Percentiles rank a stretch among this genome's conserved stretches.
phyloP scores from a whole-genome alignment of 2,329 filamentous ascomycete species.

The Hymenoscyphus infarciens region DNA sequence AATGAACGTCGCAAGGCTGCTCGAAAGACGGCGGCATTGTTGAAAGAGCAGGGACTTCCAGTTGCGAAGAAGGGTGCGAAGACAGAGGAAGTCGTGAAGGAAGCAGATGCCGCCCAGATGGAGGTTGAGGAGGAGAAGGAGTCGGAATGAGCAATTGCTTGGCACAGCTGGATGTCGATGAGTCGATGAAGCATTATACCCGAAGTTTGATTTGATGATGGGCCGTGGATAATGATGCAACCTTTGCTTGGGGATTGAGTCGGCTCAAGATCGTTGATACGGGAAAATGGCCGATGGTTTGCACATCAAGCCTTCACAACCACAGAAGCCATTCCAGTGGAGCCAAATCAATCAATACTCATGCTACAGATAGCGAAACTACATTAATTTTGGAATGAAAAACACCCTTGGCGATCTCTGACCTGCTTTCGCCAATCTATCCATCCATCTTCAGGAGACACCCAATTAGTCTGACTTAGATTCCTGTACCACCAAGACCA shows the following conservation, averaged over 20 bases:
- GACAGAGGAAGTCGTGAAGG: background rate
- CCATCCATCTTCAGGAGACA: background rate
- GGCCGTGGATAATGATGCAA: background rate
- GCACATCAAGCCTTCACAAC: background rate
- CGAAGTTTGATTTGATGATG: background rate
- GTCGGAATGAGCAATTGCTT: background rate
- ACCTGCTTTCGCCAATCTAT: background rate
- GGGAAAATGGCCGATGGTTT: background rate
- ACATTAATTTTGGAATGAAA: slow-evolving; percentile 1
- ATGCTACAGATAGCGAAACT: background rate
- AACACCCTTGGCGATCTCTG: background rate
- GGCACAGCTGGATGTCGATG: background rate
- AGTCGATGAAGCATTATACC: background rate
- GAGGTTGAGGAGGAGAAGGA: background rate
- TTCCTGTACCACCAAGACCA: background rate
- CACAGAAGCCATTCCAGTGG: background rate
- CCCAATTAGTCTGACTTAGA: background rate
- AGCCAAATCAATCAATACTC: background rate
- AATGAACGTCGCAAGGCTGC: slow-evolving; percentile 17
- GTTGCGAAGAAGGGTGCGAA: background rate
- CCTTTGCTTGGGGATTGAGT: background rate
- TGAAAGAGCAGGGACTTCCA: background rate
- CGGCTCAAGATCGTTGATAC: background rate
- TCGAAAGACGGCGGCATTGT: slow-evolving; percentile 9
- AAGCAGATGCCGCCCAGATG: background rate